Evolutionary conservation across 2,329 filamentous ascomycete species (phyloP).

Genomic region (Sarocladium brachiariae): DNA sequence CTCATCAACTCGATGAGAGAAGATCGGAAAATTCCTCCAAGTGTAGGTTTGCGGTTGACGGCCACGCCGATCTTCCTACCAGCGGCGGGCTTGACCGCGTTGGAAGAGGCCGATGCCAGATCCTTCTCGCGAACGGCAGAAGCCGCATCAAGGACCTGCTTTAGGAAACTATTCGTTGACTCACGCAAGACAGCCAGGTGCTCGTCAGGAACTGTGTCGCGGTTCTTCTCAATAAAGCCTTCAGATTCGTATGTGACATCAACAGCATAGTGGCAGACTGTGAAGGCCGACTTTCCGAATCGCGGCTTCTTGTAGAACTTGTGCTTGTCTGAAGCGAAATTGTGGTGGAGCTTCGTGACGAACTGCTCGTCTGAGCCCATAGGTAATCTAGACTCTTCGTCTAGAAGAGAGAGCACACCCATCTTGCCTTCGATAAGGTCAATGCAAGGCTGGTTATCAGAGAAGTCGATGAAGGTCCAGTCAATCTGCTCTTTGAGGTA

Average conservation of each 20-base stretch:
- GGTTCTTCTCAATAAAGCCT: slow-evolving; percentile 98
- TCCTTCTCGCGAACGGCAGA: slow-evolving; percentile 88
- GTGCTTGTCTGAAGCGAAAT: slow-evolving; percentile 85
- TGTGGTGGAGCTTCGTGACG: slow-evolving; percentile 90
- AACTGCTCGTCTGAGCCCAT: slow-evolving; percentile 98
- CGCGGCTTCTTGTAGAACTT: slow-evolving; percentile 98
- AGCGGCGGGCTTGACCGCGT: slow-evolving; percentile 71
- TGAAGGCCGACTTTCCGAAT: slow-evolving; percentile 96
- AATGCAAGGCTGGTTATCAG: slow-evolving; percentile 98
- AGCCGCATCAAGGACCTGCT: slow-evolving; percentile 77
- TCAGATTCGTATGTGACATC: slow-evolving; percentile 99
- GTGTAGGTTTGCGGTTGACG: slow-evolving; percentile 90
- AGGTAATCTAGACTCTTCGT: slow-evolving; percentile 92
- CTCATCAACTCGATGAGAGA: slow-evolving; percentile 96
- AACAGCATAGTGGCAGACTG: slow-evolving; percentile 95
- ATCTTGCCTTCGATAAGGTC: slow-evolving; percentile 97
- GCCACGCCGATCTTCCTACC: slow-evolving; percentile 86
- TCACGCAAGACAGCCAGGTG: slow-evolving; percentile 88
- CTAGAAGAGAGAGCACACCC: slow-evolving; percentile 82
- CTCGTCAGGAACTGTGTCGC: slow-evolving; percentile 96
- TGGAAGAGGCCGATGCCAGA: slow-evolving; percentile 54
- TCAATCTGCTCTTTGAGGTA: slow-evolving; percentile 95
- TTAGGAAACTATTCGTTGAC: slow-evolving; percentile 79
- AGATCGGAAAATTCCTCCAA: slow-evolving; percentile 97
- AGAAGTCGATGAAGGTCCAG: slow-evolving; percentile 99